These are phyloP conservation scores for Erodium moschatum DNA, from an alignment of 441 rosid genomes.

Conservation along the genomic window DNA sequence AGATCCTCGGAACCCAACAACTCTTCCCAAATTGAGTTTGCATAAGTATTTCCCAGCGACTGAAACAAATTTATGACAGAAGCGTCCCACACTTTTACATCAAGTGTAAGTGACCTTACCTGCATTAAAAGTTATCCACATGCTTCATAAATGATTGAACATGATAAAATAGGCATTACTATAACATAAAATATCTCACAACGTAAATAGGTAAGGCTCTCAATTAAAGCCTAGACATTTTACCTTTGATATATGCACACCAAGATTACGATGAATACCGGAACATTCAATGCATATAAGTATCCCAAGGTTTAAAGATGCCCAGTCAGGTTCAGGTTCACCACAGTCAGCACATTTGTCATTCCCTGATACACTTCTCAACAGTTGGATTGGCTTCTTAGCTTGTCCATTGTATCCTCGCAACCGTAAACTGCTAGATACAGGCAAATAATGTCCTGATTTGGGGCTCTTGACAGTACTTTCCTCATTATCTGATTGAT, in stretches of 20 bases:
- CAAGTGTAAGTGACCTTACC: slow-evolving; percentile 98
- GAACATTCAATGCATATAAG: slow-evolving; percentile 98
- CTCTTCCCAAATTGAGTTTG: slow-evolving; percentile 97
- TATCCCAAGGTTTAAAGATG: slow-evolving; percentile 89
- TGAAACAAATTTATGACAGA: slow-evolving; percentile 90
- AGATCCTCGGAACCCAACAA: slow-evolving; percentile 66
- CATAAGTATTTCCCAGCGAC: slow-evolving; percentile 85
- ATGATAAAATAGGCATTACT: background rate
- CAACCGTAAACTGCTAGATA: slow-evolving; percentile 35
- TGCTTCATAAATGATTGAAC: background rate
- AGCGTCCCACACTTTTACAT: slow-evolving; percentile 96
- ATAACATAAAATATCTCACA: background rate
- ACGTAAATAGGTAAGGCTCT: background rate
- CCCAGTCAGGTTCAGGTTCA: slow-evolving; percentile 98
- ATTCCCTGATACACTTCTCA: slow-evolving; percentile 76
- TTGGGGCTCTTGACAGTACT: slow-evolving; percentile 54
- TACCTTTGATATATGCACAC: slow-evolving; percentile 97
- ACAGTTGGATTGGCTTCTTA: slow-evolving; percentile 89
- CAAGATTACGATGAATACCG: slow-evolving; percentile 97
- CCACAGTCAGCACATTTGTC: slow-evolving; percentile 99
- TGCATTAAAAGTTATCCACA: slow-evolving; percentile 23
- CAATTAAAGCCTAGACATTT: background rate
- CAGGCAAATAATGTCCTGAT: slow-evolving; percentile 52
- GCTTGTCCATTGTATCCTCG: slow-evolving; percentile 48
- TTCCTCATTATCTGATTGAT: slow-evolving; percentile 68